Evolutionary conservation across 306 rosid species (phyloP).

Genomic region (Lablab purpureus): DNA sequence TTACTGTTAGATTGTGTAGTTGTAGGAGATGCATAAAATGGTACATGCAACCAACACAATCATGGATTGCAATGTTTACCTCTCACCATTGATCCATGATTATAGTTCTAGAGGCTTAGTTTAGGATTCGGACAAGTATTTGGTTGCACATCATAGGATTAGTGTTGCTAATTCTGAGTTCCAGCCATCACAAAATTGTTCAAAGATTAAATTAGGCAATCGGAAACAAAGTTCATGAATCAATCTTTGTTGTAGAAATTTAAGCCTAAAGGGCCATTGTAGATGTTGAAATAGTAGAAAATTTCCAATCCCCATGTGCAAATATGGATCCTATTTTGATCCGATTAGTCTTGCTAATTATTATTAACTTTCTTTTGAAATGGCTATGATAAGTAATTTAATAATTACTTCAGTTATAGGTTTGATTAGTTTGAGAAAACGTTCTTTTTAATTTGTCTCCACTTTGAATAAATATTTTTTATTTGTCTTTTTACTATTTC

Average conservation of each 20-base stretch:
- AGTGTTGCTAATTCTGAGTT: conserved; percentile 34
- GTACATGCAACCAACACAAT: conserved; percentile 45
- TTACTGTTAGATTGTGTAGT: conserved; percentile 63
- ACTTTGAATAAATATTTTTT: too few species aligned
- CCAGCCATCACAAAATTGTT: conserved; percentile 36
- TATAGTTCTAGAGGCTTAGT: conserved; percentile 50
- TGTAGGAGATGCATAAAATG: conserved; percentile 40
- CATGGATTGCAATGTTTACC: conserved; percentile 25
- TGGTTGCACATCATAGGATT: conserved; percentile 47
- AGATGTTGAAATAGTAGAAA: conserved; percentile 41
- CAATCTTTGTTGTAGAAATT: conserved; percentile 44
- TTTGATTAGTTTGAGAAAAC: neutral
- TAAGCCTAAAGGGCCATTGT: conserved; percentile 30
- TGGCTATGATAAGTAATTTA: too few species aligned
- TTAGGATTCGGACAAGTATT: conserved; percentile 47
- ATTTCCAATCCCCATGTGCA: neutral
- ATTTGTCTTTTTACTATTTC: too few species aligned
- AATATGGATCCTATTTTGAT: neutral
- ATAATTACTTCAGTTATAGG: neutral
- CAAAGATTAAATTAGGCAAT: conserved; percentile 41
- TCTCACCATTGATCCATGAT: conserved; percentile 36
- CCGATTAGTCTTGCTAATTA: too few species aligned
- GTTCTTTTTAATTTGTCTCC: too few species aligned
- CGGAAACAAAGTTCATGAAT: conserved; percentile 49
- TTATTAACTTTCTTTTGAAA: too few species aligned